Conservation (phyloP, 2,329 filamentous ascomycete genomes). For the Byssoonygena ceratinophila region DNA sequence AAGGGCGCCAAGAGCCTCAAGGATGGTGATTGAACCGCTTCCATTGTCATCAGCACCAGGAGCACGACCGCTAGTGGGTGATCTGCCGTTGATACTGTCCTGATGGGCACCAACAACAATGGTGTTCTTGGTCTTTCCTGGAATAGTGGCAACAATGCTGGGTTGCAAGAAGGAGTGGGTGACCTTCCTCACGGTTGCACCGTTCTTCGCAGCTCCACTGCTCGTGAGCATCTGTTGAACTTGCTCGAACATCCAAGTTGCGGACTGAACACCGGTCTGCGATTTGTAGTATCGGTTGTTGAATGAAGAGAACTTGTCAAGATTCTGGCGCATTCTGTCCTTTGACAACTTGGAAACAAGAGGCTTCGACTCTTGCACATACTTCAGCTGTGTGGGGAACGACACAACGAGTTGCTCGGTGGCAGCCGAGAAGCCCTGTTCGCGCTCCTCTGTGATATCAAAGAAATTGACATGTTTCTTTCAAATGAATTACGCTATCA, state of each 20-base stretch:
- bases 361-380: neutral
- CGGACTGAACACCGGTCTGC: slow-evolving; percentile 3
- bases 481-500: slow-evolving; percentile 4
- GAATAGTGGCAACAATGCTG: slow-evolving; percentile 9
- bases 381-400: slow-evolving; percentile 2
- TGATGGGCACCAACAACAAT: slow-evolving; percentile 11
- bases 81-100: slow-evolving; percentile 8
- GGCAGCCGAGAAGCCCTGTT: slow-evolving; percentile 26
- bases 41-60: slow-evolving; percentile 13
- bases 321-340: neutral
- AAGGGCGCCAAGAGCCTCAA: slow-evolving; percentile 5
- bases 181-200: slow-evolving; percentile 5
- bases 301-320: slow-evolving; percentile 7
- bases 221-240: neutral
- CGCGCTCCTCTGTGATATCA: slow-evolving; percentile 64
- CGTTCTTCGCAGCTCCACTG: neutral
- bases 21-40: slow-evolving; percentile 5
- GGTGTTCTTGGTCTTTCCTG: slow-evolving; percentile 7
- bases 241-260: slow-evolving; percentile 8
- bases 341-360: neutral
- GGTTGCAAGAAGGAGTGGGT: slow-evolving; percentile 4
- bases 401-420: neutral
- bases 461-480: slow-evolving; percentile 85
- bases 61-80: slow-evolving; percentile 2
- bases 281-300: slow-evolving; percentile 10